Evolutionary conservation across 257 asterid genomes (phyloP), one percentile per base, ranked within the genome.

Genomic region (Gentiana macrophylla): DNA sequence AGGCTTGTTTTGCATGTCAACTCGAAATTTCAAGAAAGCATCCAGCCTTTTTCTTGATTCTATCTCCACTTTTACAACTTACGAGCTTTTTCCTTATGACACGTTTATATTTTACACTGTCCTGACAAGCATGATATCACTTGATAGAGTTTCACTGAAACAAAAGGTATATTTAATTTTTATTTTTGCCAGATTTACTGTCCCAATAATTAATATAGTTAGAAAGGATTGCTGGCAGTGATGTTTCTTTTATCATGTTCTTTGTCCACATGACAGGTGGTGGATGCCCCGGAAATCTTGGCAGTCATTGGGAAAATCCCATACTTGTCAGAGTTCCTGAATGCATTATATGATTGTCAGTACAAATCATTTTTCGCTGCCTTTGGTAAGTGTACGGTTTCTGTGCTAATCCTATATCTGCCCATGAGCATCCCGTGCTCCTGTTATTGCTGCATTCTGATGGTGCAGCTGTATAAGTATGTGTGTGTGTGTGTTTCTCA

Each of bases 41-140:
- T 93, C 98, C 0, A 62, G 58, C 52, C 97, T 92, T 63, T 88
- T 92, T 74, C 93, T 92, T 5, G 98, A 88, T 70, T 87, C 98
- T 47, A 91, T 88, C 73, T 92, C 98, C 37, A 92, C 98, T 66
- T 92, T 92, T 82, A 88, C 98, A 0, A 92, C 97, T 4, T 92
- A 92, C n/a, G 98, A 92, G 72, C 73, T 89, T 70, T 89, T 89
- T 60, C 77, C 97, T 56, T 89, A 85, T 49, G 95, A 89, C 66
- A 85, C 92, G 13, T 89, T 89, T 68, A 86, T 85, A 72, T 89
- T 89, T 59, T 89, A 89, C 68, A 89, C 95, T 0, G 95, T 77
- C 62, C 91, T 89, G 55, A 83, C 97, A 5, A 83, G 97, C 83
- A 85, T 89, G 70, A 85, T 89, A 61, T 75, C 97, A 57, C 67